Evolutionary conservation across 345 rosid species (phyloP), one percentile per base, ranked within the genome.

Genomic region (Aquilaria malaccensis): DNA sequence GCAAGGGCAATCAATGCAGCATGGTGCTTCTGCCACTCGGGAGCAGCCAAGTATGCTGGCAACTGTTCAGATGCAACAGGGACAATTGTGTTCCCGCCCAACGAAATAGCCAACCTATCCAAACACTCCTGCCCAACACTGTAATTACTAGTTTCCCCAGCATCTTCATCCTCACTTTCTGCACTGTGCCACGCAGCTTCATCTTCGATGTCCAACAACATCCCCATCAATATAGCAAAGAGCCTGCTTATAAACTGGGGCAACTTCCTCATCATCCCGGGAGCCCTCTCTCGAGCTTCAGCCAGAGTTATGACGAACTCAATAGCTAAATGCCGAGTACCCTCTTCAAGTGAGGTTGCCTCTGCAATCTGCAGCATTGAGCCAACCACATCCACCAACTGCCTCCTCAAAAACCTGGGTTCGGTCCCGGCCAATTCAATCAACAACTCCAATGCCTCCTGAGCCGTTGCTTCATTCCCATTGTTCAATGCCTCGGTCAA

Each of bases 1-100:
- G 99, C 97, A 57, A 95, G 90, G 0, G 98, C 96, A 72, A 95
- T 85, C 70, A 95, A 76, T 2, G 99, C 91, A 30, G 99, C 99
- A 51, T 91, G 99, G 60, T 95, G 99, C 64, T 95, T 95, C 79
- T 91, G 91, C 99, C 99, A 95, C 66, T 95, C 98, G 0, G 98
- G 80, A 45, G 99, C 96, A 65, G 93, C 82, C 74, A 95, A 77
- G 72, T 79, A 91, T 9, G 79, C 81, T n/a, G 98, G 91, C 76
- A 95, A 75, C 74, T 80, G 96, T 78, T 88, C 95, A 6, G 95
- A 95, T 0, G 99, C 99, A 45, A 95, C 99, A 0, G 99, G 96
- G 71, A 95, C 93, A 73, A 95, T 84, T 0, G 97, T 95, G 60
- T 95, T 95, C 59, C 99, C 99, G 52, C 99, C 97, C 61, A 95